Base-by-base conservation (phyloP, 306 rosid species). In the Pachyrhizus erosus region DNA sequence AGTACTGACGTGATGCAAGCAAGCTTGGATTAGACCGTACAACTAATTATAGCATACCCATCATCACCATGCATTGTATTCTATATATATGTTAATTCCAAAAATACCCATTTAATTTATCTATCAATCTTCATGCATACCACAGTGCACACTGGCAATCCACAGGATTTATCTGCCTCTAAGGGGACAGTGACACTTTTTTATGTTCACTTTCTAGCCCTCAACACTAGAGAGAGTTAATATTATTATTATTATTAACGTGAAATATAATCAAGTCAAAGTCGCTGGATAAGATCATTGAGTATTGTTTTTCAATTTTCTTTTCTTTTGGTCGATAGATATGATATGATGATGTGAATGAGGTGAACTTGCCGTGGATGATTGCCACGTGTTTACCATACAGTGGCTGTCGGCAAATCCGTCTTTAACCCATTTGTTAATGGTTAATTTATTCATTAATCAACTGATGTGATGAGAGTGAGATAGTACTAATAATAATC, bases 341-440 rank as follows among this genome's bases (percentile, higher is more conserved):
- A 34, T 45, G 7, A 17, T 48, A 5, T 21, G 15, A 23, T 76
- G 70, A 67, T 67, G 58, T 20, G 69, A 73, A 57, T 21, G 14
- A 43, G 33, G 51, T 33, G 39, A 62, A 72, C 69, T 82, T 75
- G 72, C 60, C 42, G 61, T 81, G 45, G 60, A 69, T 72, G 20
- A 43, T 70, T 70, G 29, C 37, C 82, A 65, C 69, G 70, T 33
- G 29, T 76, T 79, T 14, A 51, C 5, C 13, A 2, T 15, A 83
- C 73, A 85, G 77, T 73, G 67, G 24, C 51, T 67, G 91, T 85
- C 91, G 91, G 89, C 87, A 73, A 55, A 80, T 42, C 91, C 87
- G 77, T 83, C 82, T 72, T 80, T 83, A 82, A 75, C 71, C 87
- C 71, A 17, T 13, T 48, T 11, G 7, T 65, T 60, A 24, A 49